Evolutionary conservation across 73 alveolate species (phyloP), one percentile per base, ranked within the genome.

Genomic region (Stentor roeselii): DNA sequence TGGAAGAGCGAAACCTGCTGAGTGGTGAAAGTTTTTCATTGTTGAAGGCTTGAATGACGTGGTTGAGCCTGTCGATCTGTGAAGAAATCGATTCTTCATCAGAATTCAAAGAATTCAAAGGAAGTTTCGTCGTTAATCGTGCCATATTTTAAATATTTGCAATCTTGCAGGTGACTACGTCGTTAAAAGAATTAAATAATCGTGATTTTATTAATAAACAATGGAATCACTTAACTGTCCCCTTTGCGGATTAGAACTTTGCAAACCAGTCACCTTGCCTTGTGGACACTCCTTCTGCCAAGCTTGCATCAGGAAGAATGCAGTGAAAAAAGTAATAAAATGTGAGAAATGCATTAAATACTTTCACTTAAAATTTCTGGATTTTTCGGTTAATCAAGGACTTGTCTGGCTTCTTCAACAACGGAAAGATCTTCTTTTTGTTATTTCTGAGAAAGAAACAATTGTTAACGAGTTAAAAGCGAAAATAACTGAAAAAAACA

Each of bases 221-320:
- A n/a, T n/a, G n/a, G 67, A 50, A 50, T 21, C 67, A 11, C 67
- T 50, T 11, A 6, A 11, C 6, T 50, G 67, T 50, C 6, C 6
- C 6, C 21, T 50, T 21, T 50, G 67, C 67, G 21, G 21, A 50
- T 11, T 11, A 50, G 21, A 50, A 6, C 21, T 11, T 21, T 67
- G 21, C 41, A 67, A 67, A n/a, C 80, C 80, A 2, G 27, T 34
- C 14, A 67, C 34, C 37, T 32, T 67, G 0, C 80, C 80, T 21
- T 67, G 80, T 67, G 80, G 80, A 27, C 80, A 67, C 41, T 27
- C 41, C 14, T 21, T 32, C 34, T 67, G 80, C 2, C 50, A 67
- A 2, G 41, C n/a, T 21, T 67, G 80, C 34, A 14, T 67, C 11
- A 67, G 35, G 0, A 58, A 2, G 1, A 58, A 21, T 58, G 2